Conservation (phyloP, 2,329 filamentous ascomycete species). For the Calonectria ilicicola region DNA sequence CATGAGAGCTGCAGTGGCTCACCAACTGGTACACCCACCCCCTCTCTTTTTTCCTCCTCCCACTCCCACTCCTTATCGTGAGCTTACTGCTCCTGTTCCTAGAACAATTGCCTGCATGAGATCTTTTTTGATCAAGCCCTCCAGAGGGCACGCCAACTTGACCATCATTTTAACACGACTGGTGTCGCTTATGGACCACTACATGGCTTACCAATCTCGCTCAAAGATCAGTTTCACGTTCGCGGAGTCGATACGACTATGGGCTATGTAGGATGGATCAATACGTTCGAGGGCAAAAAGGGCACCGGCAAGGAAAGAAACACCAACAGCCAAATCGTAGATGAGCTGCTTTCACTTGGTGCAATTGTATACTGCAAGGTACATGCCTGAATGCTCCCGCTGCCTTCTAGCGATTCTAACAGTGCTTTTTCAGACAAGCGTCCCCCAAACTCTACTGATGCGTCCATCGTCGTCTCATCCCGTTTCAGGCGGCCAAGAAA, state of each 20-base stretch:
- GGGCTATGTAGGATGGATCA: slow-evolving; percentile 63
- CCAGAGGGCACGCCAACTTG: slow-evolving; percentile 24
- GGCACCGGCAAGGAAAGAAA: slow-evolving; percentile 49
- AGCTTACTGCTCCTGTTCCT: neutral
- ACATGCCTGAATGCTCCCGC: neutral
- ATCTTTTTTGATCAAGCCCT: slow-evolving; percentile 31
- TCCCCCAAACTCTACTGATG: slow-evolving; percentile 27
- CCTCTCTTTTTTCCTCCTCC: neutral
- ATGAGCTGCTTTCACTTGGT: slow-evolving; percentile 60
- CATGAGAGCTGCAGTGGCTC: neutral
- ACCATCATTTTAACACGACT: neutral
- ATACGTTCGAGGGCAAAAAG: slow-evolving; percentile 51
- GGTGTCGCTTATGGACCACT: slow-evolving; percentile 20
- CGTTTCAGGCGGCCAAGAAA: neutral
- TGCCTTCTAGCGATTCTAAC: neutral
- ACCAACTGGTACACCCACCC: neutral
- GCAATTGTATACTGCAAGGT: slow-evolving; percentile 62
- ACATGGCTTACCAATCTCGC: slow-evolving; percentile 27
- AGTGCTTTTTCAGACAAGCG: slow-evolving; percentile 48
- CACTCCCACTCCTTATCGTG: neutral
- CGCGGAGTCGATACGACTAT: slow-evolving; percentile 67
- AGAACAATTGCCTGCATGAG: slow-evolving; percentile 21
- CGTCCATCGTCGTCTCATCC: too few relatives aligned
- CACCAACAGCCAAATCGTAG: slow-evolving; percentile 59
- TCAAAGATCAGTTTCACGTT: slow-evolving; percentile 72